phyloP scores from a whole-genome alignment of 106 monocot genomes.

The Platanthera zijinensis region DNA sequence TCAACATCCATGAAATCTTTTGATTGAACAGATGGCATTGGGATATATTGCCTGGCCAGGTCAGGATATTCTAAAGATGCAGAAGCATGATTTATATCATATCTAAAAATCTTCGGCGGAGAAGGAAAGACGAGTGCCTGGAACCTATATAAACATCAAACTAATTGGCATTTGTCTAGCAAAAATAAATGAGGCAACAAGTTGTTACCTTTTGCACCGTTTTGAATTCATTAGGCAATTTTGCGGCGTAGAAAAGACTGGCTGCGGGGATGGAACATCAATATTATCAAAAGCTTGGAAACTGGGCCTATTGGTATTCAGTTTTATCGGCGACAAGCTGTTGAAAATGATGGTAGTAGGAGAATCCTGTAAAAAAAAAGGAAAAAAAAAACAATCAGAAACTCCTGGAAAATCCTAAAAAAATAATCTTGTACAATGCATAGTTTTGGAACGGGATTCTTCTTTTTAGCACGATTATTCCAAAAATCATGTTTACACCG shows the following conservation, averaged over 20 bases:
- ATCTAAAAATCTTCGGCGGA: background rate
- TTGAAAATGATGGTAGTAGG: slow-evolving; percentile 25
- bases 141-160: slow-evolving; percentile 18
- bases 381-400: background rate
- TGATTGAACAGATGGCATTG: slow-evolving; percentile 6
- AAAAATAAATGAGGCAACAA: background rate
- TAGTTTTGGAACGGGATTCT: background rate
- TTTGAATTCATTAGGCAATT: slow-evolving; percentile 11
- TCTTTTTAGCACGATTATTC: background rate
- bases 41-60: background rate
- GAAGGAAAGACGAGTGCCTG: background rate
- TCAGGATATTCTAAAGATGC: background rate
- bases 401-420: background rate
- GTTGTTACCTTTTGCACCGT: slow-evolving; percentile 29
- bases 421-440: background rate
- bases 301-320: slow-evolving; percentile 7
- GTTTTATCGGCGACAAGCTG: slow-evolving; percentile 40
- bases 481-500: background rate
- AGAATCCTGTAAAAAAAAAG: slow-evolving; percentile 31
- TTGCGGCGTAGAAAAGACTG: slow-evolving; percentile 40
- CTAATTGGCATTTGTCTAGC: background rate
- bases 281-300: slow-evolving; percentile 17
- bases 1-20: background rate
- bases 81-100: background rate
- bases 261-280: slow-evolving; percentile 36